Evolutionary conservation across 495 filamentous ascomycete species (phyloP).

Genomic region (Cladorrhinum samala): DNA sequence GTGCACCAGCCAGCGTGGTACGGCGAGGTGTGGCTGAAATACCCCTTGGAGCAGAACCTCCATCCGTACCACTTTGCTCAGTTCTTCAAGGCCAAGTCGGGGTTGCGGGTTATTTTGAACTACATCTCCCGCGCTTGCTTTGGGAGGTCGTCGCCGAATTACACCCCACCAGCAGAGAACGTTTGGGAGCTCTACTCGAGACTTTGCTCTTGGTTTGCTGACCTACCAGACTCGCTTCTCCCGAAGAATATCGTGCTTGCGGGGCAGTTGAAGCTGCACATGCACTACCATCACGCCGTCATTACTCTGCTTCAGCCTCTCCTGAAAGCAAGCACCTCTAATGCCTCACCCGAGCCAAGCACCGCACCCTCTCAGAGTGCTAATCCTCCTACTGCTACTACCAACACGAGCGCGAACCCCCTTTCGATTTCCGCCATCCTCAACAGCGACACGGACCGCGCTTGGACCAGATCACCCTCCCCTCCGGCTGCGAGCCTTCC

Average conservation of each 20-base stretch:
- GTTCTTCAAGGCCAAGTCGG: slow-evolving; percentile 24
- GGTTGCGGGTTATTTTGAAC: slow-evolving; percentile 27
- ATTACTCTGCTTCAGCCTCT: slow-evolving; percentile 18
- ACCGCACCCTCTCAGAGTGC: too few relatives aligned
- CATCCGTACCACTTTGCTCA: slow-evolving; percentile 16
- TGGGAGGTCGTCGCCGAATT: not conserved
- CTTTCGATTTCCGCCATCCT: not conserved
- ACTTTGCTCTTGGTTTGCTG: slow-evolving; percentile 18
- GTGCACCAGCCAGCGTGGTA: slow-evolving; percentile 20
- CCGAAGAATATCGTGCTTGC: slow-evolving; percentile 29
- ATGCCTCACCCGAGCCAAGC: too few relatives aligned
- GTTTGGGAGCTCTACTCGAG: slow-evolving; percentile 24
- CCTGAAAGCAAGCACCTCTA: slow-evolving; percentile 11
- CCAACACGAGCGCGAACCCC: slow-evolving; percentile 7
- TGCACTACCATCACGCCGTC: slow-evolving; percentile 21
- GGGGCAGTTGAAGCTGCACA: slow-evolving; percentile 32
- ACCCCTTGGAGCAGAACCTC: slow-evolving; percentile 17
- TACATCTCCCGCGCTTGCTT: slow-evolving; percentile 15
- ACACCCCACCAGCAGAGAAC: slow-evolving; percentile 10
- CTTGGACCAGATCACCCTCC: not conserved
- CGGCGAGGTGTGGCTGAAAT: slow-evolving; percentile 30
- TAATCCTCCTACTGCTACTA: too few relatives aligned
- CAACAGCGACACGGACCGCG: not conserved
- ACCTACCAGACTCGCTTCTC: slow-evolving; percentile 26
- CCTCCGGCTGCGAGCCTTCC: too few relatives aligned